Conservation (phyloP, 306 rosid genomes). For the Gleditsia sinensis region DNA sequence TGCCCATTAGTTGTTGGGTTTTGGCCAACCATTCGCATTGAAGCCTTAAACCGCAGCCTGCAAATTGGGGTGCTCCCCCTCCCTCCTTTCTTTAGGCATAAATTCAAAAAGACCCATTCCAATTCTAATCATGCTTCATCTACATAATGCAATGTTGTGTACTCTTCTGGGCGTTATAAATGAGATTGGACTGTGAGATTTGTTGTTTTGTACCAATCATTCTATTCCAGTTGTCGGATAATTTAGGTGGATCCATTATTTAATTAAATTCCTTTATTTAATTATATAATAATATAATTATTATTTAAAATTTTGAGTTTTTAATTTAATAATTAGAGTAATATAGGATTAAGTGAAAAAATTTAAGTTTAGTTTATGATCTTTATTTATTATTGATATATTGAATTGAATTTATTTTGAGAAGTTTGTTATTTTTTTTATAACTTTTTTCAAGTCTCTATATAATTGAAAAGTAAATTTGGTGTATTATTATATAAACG, state of each 20-base stretch:
- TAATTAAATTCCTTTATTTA: too few relatives aligned
- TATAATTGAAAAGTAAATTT: too few relatives aligned
- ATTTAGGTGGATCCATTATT: not conserved
- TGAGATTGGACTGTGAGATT: not conserved
- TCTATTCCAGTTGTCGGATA: not conserved
- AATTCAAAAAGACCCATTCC: not conserved
- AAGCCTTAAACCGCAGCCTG: not conserved
- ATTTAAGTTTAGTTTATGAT: not conserved
- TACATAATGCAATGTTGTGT: not conserved
- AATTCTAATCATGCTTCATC: not conserved
- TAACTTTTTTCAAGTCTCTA: too few relatives aligned
- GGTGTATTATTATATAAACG: too few relatives aligned
- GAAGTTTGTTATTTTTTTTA: too few relatives aligned
- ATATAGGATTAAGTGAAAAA: too few relatives aligned
- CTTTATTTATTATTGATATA: too few relatives aligned
- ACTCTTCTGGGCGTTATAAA: not conserved
- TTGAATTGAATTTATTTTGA: too few relatives aligned
- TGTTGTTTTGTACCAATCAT: not conserved
- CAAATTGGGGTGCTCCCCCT: not conserved
- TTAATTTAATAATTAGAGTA: too few relatives aligned
- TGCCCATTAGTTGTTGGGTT: conserved; percentile 25
- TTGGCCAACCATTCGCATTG: conserved; percentile 20
- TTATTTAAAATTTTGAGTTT: too few relatives aligned
- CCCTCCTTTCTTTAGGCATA: not conserved
- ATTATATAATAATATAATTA: too few relatives aligned